Base-by-base conservation (phyloP, 2,329 filamentous ascomycete genomes). In the Aspergillus viridinutans region DNA sequence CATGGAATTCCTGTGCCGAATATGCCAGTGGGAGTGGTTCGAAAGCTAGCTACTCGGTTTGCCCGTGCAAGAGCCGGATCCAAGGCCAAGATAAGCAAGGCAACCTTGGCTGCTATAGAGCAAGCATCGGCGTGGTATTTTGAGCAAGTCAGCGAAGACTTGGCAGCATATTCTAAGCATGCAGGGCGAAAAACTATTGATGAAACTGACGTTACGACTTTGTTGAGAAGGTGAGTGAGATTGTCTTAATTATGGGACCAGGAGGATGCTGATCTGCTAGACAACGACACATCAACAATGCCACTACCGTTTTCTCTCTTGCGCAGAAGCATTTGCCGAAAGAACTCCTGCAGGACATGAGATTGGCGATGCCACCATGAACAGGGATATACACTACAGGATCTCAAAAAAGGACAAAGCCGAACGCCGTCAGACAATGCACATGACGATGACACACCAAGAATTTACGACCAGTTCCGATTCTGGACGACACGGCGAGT, bases 121-220 rank as follows among this genome's bases (percentile, higher is more conserved):
- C 87, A 91, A 69, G 90, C 91, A 0, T 90, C 90, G 2, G 90
- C 95, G 60, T 94, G 90, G 88, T 96, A 92, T 73, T 96, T 96
- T 71, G 90, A 95, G 74, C 92, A 96, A 72, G 78, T 90, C 2
- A 86, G 89, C 50, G 89, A 92, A 58, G 91, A 96, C 69, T 76
- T 96, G 54, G 84, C 84, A 12, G 87, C 86, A 2, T 96, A 92
- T 72, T 89, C 92, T 20, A 81, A 85, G 59, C 92, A 97, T 72
- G 91, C 89, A 4, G 88, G 89, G 32, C 84, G 92, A 32, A 94
- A 89, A 73, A 91, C 86, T 2, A 91, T 97, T 64, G 90, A 96
- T 66, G 90, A 94, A 72, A 88, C 83, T 64, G 92, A 96, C 71
- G 85, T 95, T 66, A 78, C 90, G 55, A 86, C 90, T 58, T 76